Evolutionary conservation across 805 yeast genomes (phyloP).

Genomic region (Tetrapisispora namnaoensis): DNA sequence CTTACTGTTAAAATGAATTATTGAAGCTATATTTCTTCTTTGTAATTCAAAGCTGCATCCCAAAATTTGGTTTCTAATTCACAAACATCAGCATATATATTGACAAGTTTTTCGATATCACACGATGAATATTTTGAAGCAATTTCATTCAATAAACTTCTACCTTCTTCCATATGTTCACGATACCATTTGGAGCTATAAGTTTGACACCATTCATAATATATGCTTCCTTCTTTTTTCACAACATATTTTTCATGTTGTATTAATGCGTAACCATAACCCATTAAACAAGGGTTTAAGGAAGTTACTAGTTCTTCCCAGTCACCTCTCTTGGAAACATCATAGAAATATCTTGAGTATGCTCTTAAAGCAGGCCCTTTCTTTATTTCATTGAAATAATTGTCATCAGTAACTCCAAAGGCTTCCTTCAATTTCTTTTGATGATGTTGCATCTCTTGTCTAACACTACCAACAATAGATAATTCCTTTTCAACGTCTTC

Average conservation of each 20-base stretch:
- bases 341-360: constrained; percentile 51
- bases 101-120: constrained; percentile 42
- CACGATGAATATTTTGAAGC: constrained; percentile 33
- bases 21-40: neutral
- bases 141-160: constrained; percentile 36
- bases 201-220: constrained; percentile 49
- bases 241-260: constrained; percentile 28
- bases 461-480: constrained; percentile 41
- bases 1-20: no score
- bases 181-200: constrained; percentile 51
- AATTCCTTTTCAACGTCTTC: constrained; percentile 43
- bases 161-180: constrained; percentile 45
- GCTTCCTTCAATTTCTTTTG: constrained; percentile 37
- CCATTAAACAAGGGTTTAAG: constrained; percentile 66
- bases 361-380: constrained; percentile 49
- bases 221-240: constrained; percentile 18
- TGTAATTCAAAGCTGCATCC: constrained; percentile 37
- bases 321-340: constrained; percentile 44
- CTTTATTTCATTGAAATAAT: constrained; percentile 35
- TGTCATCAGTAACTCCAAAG: constrained; percentile 31
- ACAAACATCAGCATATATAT: constrained; percentile 51
- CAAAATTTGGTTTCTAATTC: constrained; percentile 59
- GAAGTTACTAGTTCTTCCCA: constrained; percentile 61
- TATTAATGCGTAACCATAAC: constrained; percentile 51
- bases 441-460: constrained; percentile 49